These are phyloP conservation scores for Pseudocohnilembus persalinus DNA, from an alignment of 169 alveolate species.

Conservation along the genomic window DNA sequence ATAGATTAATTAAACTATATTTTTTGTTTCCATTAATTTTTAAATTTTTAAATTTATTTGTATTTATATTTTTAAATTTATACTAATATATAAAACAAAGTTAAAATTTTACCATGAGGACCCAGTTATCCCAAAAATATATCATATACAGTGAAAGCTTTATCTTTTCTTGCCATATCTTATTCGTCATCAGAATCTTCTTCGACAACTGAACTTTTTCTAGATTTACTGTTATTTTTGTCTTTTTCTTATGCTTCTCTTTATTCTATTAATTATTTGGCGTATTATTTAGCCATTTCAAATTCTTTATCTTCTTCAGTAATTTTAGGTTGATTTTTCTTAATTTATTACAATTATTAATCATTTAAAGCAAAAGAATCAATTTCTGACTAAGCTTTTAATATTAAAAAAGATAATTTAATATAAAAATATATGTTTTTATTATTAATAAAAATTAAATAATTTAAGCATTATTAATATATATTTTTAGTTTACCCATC, in stretches of 20 bases:
- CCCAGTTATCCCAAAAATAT: neutral
- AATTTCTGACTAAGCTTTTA: neutral
- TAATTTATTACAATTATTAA: too few species aligned
- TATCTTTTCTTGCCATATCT: neutral
- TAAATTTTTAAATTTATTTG: too few species aligned
- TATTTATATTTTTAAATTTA: too few species aligned
- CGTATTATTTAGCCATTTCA: neutral
- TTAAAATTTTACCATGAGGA: neutral
- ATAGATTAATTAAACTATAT: too few species aligned
- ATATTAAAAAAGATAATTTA: too few species aligned
- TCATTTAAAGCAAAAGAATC: neutral
- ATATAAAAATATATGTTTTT: too few species aligned
- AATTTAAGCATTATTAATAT: too few species aligned
- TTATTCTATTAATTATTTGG: neutral
- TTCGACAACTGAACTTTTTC: too few species aligned
- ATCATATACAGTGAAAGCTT: neutral
- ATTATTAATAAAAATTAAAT: too few species aligned
- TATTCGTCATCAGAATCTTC: neutral
- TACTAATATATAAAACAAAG: too few species aligned
- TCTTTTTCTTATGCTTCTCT: neutral
- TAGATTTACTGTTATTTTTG: neutral
- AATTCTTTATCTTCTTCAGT: neutral
- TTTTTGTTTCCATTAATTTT: too few species aligned
- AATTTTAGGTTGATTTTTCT: too few species aligned
- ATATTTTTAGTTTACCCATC: neutral